Conservation (phyloP, 2,329 filamentous ascomycete genomes). For the Aspergillus niger region DNA sequence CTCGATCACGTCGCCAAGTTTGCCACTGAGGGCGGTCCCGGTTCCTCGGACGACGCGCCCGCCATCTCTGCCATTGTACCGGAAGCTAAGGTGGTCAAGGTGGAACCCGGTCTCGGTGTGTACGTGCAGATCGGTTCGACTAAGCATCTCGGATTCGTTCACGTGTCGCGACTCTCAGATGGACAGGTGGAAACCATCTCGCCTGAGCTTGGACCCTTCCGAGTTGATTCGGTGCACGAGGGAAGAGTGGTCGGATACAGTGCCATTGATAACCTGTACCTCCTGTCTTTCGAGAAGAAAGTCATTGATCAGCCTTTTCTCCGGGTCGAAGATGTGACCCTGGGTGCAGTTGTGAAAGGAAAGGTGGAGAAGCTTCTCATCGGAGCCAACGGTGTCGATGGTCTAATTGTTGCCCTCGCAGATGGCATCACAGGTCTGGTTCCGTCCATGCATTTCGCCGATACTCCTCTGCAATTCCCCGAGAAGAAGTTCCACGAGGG, state of each 20-base stretch:
- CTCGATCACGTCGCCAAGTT: constrained; percentile 80
- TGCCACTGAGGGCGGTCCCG: constrained; percentile 34
- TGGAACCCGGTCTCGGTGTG: constrained; percentile 77
- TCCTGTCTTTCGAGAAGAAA: constrained; percentile 79
- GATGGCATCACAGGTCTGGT: constrained; percentile 90
- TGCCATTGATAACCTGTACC: constrained; percentile 78
- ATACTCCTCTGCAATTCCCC: constrained; percentile 83
- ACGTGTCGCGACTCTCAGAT: constrained; percentile 90
- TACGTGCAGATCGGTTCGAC: constrained; percentile 72
- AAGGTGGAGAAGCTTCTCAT: constrained; percentile 83
- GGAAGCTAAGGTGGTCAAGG: constrained; percentile 74
- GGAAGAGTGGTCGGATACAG: constrained; percentile 87
- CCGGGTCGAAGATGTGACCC: constrained; percentile 82
- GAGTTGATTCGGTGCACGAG: constrained; percentile 74
- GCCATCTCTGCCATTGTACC: constrained; percentile 70
- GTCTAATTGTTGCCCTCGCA: constrained; percentile 78
- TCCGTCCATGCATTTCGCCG: constrained; percentile 82
- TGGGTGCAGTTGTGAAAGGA: constrained; percentile 79
- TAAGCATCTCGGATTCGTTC: constrained; percentile 78
- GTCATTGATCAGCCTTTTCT: constrained; percentile 86
- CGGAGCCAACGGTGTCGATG: constrained; percentile 74
- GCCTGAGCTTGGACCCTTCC: constrained; percentile 74
- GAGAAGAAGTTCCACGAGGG: constrained; percentile 96
- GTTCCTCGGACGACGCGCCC: constrained; percentile 49
- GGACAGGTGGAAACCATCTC: constrained; percentile 83